Conservation (phyloP, 2,329 filamentous ascomycete genomes). For the Fusarium concolor region DNA sequence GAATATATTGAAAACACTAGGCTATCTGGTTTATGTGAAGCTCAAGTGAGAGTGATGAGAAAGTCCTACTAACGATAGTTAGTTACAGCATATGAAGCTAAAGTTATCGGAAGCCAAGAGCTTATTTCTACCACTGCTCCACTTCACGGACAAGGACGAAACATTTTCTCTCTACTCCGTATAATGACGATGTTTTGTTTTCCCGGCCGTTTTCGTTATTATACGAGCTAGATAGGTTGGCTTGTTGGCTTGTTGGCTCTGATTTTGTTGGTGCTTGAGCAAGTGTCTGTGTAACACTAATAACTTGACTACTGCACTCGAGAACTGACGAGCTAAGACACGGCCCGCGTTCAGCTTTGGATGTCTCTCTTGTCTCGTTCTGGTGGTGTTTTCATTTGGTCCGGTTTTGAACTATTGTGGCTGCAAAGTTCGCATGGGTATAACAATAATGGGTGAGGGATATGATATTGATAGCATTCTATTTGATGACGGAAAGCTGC, state of each 20-base stretch:
- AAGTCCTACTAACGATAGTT: not conserved
- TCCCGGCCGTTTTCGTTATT: not conserved
- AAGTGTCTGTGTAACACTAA: constrained; percentile 1
- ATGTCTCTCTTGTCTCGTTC: not conserved
- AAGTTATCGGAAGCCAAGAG: not conserved
- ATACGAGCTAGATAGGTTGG: too few species aligned
- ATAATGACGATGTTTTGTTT: constrained; percentile 3
- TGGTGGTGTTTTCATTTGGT: not conserved
- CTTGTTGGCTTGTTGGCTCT: not conserved
- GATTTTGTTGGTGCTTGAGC: not conserved
- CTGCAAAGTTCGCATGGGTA: constrained; percentile 4
- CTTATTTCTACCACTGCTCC: not conserved
- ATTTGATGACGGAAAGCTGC: not conserved
- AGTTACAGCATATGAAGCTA: not conserved
- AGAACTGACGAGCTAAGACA: constrained; percentile 8
- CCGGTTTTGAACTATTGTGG: constrained; percentile 4
- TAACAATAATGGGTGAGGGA: not conserved
- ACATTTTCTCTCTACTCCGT: not conserved
- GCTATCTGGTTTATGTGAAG: not conserved
- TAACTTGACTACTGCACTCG: not conserved
- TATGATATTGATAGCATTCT: not conserved
- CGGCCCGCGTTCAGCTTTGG: not conserved
- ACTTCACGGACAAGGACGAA: not conserved
- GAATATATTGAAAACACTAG: too few species aligned
- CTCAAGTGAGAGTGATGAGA: not conserved